phyloP scores from a whole-genome alignment of 805 yeast species.

The Candida vaughaniae region DNA sequence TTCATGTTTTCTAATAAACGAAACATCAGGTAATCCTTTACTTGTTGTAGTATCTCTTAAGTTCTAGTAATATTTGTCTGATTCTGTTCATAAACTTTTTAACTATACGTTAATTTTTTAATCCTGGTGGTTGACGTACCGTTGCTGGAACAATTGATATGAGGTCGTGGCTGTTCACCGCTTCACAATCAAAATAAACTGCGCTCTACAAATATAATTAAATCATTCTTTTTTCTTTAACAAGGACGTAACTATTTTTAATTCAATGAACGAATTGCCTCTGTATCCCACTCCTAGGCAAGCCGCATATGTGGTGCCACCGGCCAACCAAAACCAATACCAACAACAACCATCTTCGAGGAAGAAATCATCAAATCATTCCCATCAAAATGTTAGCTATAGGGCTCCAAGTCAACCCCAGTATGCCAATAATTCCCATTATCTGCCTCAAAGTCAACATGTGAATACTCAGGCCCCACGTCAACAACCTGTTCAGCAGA shows the following conservation, averaged over 20 bases:
- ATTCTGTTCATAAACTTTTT: too few species aligned
- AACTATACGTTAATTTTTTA: too few species aligned
- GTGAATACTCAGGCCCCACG: slow-evolving; percentile 12
- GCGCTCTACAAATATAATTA: too few species aligned
- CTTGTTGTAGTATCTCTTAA: background rate
- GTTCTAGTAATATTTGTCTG: too few species aligned
- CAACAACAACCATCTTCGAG: slow-evolving; percentile 4
- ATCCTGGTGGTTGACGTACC: too few species aligned
- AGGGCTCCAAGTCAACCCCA: slow-evolving; percentile 15
- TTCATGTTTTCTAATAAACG: slow-evolving; percentile 18
- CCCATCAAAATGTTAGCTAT: slow-evolving; percentile 11
- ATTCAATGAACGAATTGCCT: slow-evolving; percentile 39
- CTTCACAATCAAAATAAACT: too few species aligned
- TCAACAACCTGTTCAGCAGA: slow-evolving; percentile 13
- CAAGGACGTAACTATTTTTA: too few species aligned
- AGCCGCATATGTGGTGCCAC: slow-evolving; percentile 32
- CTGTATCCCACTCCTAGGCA: slow-evolving; percentile 47
- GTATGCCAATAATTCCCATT: slow-evolving; percentile 9
- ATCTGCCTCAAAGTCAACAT: slow-evolving; percentile 5
- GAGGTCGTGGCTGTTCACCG: too few species aligned
- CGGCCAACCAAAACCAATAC: slow-evolving; percentile 10
- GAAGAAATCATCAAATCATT: slow-evolving; percentile 10
- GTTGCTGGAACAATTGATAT: too few species aligned
- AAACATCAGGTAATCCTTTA: slow-evolving; percentile 10
- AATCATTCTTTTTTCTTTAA: too few species aligned